These are phyloP conservation scores for Tolypocladium inflatum DNA, from an alignment of 2,329 filamentous ascomycete genomes.

Conservation along the genomic window DNA sequence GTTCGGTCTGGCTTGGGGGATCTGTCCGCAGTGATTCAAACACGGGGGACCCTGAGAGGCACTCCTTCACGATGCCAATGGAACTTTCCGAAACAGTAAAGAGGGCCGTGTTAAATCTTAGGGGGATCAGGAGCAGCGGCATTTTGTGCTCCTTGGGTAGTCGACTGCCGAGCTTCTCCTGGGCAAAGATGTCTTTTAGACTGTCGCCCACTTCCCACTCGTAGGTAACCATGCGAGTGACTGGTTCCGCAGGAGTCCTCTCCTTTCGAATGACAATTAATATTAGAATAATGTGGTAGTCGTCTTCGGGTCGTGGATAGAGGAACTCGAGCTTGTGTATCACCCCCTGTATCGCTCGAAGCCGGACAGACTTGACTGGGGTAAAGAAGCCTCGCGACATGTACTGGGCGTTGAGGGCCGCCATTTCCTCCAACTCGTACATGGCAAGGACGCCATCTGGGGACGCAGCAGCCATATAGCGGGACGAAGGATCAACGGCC, in stretches of 20 bases:
- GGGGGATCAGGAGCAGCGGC: conserved; percentile 62
- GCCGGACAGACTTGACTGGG: conserved; percentile 43
- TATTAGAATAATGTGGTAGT: conserved; percentile 66
- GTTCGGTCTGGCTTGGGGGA: conserved; percentile 28
- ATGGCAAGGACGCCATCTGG: conserved; percentile 62
- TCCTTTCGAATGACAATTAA: conserved; percentile 46
- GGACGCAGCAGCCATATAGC: conserved; percentile 59
- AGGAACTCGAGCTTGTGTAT: conserved; percentile 85
- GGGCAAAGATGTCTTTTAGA: conserved; percentile 32
- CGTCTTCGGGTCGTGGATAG: conserved; percentile 56
- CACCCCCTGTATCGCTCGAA: conserved; percentile 52
- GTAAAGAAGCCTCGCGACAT: conserved; percentile 32
- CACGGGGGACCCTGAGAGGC: conserved; percentile 39
- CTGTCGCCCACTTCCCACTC: conserved; percentile 49
- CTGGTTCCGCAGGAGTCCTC: conserved; percentile 9
- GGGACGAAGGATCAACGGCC: conserved; percentile 68
- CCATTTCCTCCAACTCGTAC: conserved; percentile 55
- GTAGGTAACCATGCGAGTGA: conserved; percentile 45
- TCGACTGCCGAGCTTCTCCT: conserved; percentile 38
- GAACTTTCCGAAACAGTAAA: conserved; percentile 53
- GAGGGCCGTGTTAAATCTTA: conserved; percentile 62
- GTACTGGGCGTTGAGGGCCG: conserved; percentile 41
- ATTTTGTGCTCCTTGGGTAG: conserved; percentile 44
- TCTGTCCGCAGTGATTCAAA: conserved; percentile 36
- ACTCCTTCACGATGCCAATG: conserved; percentile 46